Evolutionary conservation across 1,139 yeast genomes (phyloP), one percentile per base, ranked within the genome.

Genomic region (Hyphopichia khmerensis): DNA sequence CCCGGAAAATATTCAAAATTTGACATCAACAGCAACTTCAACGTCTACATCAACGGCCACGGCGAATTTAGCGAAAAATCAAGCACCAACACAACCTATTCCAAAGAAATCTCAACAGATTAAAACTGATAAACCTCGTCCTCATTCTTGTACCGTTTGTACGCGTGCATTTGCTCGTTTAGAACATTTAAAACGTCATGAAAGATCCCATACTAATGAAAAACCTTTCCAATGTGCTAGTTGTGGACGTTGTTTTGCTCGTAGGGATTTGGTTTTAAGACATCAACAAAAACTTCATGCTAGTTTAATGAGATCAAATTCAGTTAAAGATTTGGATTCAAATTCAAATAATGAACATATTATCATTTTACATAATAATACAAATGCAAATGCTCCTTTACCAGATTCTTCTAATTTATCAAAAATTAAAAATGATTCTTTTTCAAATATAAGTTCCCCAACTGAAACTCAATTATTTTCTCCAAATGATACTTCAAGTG

Each of bases 41-140:
- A n/a, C n/a, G n/a, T n/a, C n/a, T n/a, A n/a, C n/a, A n/a, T n/a
- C n/a, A n/a, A n/a, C n/a, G n/a, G n/a, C n/a, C n/a, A n/a, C n/a
- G n/a, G n/a, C 17, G 34, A 30, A 30, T 7, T 5, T 4, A 16
- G n/a, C n/a, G 34, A 13, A 13, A 5, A n/a, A 16, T 14, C 17
- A n/a, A n/a, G n/a, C n/a, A 14, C 32, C 32, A 32, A 32, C 34
- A 16, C 84, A 83, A 60, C 96, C 95, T 13, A 88, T 89, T 37
- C 96, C 96, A 29, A 85, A 87, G 53, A 89, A 89, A 58, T 84
- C 95, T 9, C 84, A 88, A 41, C 78, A 84, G 49, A 85, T 87
- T 56, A 87, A 89, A 62, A 88, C 93, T 0, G 89, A 86, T 57
- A 63, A 63, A 34, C 67, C 65, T 35, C 58, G 71, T 41, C 60